A percentile compares a stretch with the other conserved stretches of the same genome.
Evolutionary conservation across 2,329 filamentous ascomycete genomes (phyloP).

Genomic region (Fusarium udum): DNA sequence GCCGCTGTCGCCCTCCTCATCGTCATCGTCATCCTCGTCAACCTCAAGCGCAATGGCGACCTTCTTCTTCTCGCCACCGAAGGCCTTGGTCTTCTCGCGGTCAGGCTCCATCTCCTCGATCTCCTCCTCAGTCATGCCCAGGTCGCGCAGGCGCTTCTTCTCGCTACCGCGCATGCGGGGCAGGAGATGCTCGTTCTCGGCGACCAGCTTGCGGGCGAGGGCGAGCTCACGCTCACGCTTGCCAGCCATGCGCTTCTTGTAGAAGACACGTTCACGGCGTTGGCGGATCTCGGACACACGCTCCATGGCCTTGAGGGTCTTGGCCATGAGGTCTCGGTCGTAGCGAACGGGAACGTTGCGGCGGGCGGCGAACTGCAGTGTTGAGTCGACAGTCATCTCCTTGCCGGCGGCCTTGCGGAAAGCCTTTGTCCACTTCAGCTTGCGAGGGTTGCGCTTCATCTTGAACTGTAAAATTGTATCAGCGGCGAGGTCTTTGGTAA

Average conservation of each 20-base stretch:
- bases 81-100: conserved; percentile 50
- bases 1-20: conserved; percentile 44
- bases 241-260: conserved; percentile 91
- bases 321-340: conserved; percentile 88
- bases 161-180: conserved; percentile 74
- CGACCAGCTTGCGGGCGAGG: conserved; percentile 85
- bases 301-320: conserved; percentile 92
- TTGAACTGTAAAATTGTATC: conserved; percentile 70
- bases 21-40: conserved; percentile 49
- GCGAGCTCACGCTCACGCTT: conserved; percentile 85
- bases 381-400: conserved; percentile 91
- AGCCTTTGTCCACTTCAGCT: conserved; percentile 96
- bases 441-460: conserved; percentile 98
- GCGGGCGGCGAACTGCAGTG: conserved; percentile 89
- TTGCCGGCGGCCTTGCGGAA: conserved; percentile 85
- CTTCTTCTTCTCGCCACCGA: conserved; percentile 55
- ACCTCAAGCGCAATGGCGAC: conserved; percentile 48
- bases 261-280: conserved; percentile 88
- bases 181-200: conserved; percentile 91
- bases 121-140: conserved; percentile 60
- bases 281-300: conserved; percentile 85
- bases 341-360: conserved; percentile 96
- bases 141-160: conserved; percentile 66
- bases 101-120: conserved; percentile 56
- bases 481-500: not conserved